Evolutionary conservation across 805 yeast species (phyloP).

Genomic region (Metahyphopichia silvanorum): DNA sequence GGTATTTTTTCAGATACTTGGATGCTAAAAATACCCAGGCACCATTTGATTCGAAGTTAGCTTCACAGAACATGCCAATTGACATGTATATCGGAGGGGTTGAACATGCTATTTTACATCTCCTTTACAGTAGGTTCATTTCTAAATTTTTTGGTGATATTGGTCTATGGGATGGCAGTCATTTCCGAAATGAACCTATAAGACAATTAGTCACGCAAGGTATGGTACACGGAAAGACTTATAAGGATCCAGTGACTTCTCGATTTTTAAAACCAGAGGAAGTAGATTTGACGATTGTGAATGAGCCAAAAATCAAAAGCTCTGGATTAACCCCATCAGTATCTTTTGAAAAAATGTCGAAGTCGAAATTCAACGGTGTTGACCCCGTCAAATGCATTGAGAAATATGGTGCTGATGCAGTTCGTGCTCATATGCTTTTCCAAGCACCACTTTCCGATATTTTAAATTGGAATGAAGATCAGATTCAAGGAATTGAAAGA

Average conservation of each 20-base stretch:
- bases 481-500: slow-evolving; percentile 82
- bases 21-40: slow-evolving; percentile 60
- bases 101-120: slow-evolving; percentile 93
- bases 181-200: slow-evolving; percentile 73
- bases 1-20: slow-evolving; percentile 87
- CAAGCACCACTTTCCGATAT: slow-evolving; percentile 86
- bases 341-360: slow-evolving; percentile 90
- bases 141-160: slow-evolving; percentile 69
- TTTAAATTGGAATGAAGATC: slow-evolving; percentile 85
- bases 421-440: slow-evolving; percentile 88
- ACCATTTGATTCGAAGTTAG: slow-evolving; percentile 55
- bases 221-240: slow-evolving; percentile 95
- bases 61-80: slow-evolving; percentile 66
- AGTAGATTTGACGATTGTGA: slow-evolving; percentile 41
- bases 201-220: slow-evolving; percentile 84
- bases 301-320: slow-evolving; percentile 42
- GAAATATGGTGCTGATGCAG: slow-evolving; percentile 88
- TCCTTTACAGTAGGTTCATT: slow-evolving; percentile 81
- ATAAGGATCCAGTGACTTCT: slow-evolving; percentile 65
- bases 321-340: slow-evolving; percentile 53
- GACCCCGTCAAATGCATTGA: slow-evolving; percentile 78
- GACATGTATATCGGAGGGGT: slow-evolving; percentile 93
- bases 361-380: slow-evolving; percentile 91
- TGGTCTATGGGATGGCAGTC: slow-evolving; percentile 66
- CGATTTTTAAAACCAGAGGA: slow-evolving; percentile 80